phyloP scores from a whole-genome alignment of 371 early-diverging fungal genomes.

The Mortierella sp. region DNA sequence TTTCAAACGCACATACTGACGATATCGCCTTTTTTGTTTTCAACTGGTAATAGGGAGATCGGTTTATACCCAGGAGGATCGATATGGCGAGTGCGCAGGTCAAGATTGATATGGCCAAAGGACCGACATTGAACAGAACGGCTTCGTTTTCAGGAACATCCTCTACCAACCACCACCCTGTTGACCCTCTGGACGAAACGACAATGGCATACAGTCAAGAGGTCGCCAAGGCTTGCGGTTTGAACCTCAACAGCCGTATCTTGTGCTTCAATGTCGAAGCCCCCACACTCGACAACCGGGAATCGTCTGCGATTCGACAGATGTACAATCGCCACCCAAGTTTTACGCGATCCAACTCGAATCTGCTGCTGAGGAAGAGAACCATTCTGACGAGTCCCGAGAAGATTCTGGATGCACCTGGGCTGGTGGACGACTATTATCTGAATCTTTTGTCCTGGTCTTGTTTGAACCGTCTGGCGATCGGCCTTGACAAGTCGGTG shows the following conservation, averaged over 20 bases:
- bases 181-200: constrained; percentile 22
- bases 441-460: constrained; percentile 98
- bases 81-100: constrained; percentile 37
- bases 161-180: neutral
- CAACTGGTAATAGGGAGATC: constrained; percentile 48
- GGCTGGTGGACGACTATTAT: constrained; percentile 96
- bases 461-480: constrained; percentile 81
- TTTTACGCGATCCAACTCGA: constrained; percentile 50
- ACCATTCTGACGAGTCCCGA: constrained; percentile 79
- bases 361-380: constrained; percentile 61
- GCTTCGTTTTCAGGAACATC: constrained; percentile 23
- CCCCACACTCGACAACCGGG: constrained; percentile 68
- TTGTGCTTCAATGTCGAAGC: constrained; percentile 80
- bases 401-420: constrained; percentile 92
- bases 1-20: constrained; percentile 4
- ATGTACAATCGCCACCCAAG: constrained; percentile 56
- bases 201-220: constrained; percentile 74
- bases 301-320: constrained; percentile 28
- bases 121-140: neutral
- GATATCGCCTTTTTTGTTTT: no score
- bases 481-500: constrained; percentile 90
- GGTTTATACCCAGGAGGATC: constrained; percentile 51
- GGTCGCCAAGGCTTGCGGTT: constrained; percentile 84
- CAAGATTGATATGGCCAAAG: constrained; percentile 36
- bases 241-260: constrained; percentile 79